phyloP scores from a whole-genome alignment of 2,329 filamentous ascomycete genomes.

The Orbilia ellipsospora region DNA sequence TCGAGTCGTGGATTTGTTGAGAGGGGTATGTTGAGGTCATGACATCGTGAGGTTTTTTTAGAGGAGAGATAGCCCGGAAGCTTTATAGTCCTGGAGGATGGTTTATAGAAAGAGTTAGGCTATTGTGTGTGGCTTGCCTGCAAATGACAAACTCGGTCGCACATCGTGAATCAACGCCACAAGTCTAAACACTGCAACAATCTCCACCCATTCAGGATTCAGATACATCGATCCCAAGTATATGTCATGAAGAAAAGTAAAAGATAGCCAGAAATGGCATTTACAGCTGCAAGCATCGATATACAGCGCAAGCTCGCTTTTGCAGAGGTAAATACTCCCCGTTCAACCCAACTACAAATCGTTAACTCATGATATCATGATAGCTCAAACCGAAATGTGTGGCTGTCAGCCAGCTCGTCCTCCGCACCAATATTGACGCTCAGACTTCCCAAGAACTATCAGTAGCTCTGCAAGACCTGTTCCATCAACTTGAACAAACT shows the following conservation, averaged over 20 bases:
- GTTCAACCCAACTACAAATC: conserved; percentile 48
- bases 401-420: conserved; percentile 70
- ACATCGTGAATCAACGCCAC: conserved; percentile 18
- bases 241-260: conserved; percentile 1
- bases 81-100: no score
- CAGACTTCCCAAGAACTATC: conserved; percentile 65
- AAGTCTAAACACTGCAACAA: not conserved
- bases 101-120: not conserved
- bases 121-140: conserved; percentile 3
- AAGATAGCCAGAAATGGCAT: conserved; percentile 34
- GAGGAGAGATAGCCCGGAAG: no score
- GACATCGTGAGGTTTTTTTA: conserved; percentile 10
- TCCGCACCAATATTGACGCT: conserved; percentile 65
- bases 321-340: conserved; percentile 32
- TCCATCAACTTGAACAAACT: conserved; percentile 65
- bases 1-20: conserved; percentile 1
- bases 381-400: conserved; percentile 74
- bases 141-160: conserved; percentile 12
- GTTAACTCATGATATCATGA: not conserved
- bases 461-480: conserved; percentile 63
- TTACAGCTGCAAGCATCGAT: conserved; percentile 16
- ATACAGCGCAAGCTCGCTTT: conserved; percentile 46
- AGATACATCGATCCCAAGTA: no score
- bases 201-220: not conserved
- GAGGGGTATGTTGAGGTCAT: conserved; percentile 3